phyloP scores from a whole-genome alignment of 139 green algal species.

The Chlamydomonas eustigma region DNA sequence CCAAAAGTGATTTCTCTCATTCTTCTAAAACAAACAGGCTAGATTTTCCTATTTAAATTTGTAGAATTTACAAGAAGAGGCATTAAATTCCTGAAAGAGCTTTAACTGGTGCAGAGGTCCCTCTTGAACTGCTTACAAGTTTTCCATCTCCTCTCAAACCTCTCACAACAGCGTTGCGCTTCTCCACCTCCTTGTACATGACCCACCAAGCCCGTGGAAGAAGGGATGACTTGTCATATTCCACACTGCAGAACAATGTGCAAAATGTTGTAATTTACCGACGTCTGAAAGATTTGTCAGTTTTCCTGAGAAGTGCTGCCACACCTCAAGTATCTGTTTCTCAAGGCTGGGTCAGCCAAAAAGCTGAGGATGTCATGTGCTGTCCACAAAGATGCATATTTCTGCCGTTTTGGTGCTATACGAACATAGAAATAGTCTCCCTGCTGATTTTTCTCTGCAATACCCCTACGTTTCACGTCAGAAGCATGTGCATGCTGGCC shows the following conservation, averaged over 20 bases:
- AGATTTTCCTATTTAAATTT: too few species aligned
- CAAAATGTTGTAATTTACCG: not conserved
- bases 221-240: not conserved
- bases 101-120: too few species aligned
- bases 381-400: not conserved
- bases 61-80: too few species aligned
- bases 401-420: not conserved
- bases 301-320: not conserved
- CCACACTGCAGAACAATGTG: not conserved
- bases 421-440: not conserved
- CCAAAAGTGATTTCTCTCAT: too few species aligned
- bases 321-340: not conserved
- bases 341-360: not conserved
- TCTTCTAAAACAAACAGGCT: too few species aligned
- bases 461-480: not conserved
- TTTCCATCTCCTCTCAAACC: not conserved
- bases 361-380: constrained; percentile 3
- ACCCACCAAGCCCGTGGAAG: not conserved
- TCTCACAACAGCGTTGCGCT: not conserved
- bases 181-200: not conserved
- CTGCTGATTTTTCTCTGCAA: not conserved
- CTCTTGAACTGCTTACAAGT: not conserved
- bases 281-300: too few species aligned
- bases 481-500: not conserved
- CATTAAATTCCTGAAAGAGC: too few species aligned